phyloP scores from a whole-genome alignment of 768 basidiomycete species.

The Gymnopilus junonius region DNA sequence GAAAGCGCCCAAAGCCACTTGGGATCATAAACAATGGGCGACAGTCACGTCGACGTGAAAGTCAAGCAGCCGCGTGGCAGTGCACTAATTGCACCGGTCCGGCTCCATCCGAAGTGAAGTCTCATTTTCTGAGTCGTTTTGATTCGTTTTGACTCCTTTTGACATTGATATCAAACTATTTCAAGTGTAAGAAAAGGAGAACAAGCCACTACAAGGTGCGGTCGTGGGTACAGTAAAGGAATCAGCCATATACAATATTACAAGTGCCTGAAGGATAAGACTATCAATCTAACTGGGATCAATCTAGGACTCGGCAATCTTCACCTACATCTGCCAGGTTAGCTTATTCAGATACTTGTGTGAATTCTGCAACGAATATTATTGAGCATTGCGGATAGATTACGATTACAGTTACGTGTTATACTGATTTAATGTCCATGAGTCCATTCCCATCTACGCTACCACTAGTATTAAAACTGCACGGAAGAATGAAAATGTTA shows the following conservation, averaged over 20 bases:
- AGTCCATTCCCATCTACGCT: constrained; percentile 1
- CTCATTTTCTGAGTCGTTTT: background rate
- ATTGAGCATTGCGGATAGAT: background rate
- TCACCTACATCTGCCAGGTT: background rate
- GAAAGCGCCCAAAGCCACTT: constrained; percentile 8
- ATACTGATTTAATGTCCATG: background rate
- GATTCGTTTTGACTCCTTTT: background rate
- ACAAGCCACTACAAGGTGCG: background rate
- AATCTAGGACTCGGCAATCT: background rate
- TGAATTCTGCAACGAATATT: background rate
- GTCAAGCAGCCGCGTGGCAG: background rate
- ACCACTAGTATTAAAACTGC: background rate
- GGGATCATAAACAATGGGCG: background rate
- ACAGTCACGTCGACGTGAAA: background rate
- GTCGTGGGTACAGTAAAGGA: background rate
- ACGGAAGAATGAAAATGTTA: background rate
- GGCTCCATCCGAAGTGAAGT: background rate
- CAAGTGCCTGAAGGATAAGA: background rate
- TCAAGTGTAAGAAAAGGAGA: background rate
- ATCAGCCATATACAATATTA: background rate
- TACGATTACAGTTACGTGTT: background rate
- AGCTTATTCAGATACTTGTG: background rate
- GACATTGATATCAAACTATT: background rate
- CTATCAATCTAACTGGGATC: background rate
- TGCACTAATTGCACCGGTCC: constrained; percentile 2